Evolutionary conservation across 2,329 filamentous ascomycete genomes (phyloP).

Genomic region (Pseudogymnoascus sp.): DNA sequence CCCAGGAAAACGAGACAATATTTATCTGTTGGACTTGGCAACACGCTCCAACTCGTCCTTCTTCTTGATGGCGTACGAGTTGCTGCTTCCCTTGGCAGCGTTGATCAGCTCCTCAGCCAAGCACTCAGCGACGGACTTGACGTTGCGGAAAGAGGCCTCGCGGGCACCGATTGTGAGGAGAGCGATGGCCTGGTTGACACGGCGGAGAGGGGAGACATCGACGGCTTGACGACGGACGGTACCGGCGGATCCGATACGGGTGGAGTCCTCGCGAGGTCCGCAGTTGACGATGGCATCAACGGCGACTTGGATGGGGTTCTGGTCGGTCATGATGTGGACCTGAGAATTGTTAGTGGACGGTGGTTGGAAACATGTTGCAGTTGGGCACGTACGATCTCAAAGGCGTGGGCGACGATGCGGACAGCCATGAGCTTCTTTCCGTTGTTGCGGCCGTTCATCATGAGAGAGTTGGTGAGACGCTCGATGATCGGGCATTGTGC

Average conservation of each 20-base stretch:
- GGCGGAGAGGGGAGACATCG: constrained; percentile 98
- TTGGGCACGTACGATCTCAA: constrained; percentile 84
- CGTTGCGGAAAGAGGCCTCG: constrained; percentile 98
- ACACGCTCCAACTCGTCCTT: constrained; percentile 99
- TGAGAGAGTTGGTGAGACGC: constrained; percentile 99
- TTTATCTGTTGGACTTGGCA: constrained; percentile 99
- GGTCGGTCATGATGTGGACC: constrained; percentile 99
- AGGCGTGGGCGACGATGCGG: constrained; percentile 96
- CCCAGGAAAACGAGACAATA: constrained; percentile 26
- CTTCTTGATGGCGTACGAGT: constrained; percentile 99
- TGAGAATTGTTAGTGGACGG: constrained; percentile 34
- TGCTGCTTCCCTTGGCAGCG: constrained; percentile 99
- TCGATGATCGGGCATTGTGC: constrained; percentile 99
- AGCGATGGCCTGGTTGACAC: constrained; percentile 99
- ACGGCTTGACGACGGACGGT: constrained; percentile 99
- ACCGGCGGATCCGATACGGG: constrained; percentile 98
- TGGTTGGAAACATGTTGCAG: constrained; percentile 11
- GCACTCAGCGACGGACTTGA: constrained; percentile 99
- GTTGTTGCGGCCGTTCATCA: constrained; percentile 99
- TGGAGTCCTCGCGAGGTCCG: constrained; percentile 98
- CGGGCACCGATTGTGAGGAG: constrained; percentile 98
- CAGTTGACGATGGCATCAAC: constrained; percentile 99
- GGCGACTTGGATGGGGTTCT: constrained; percentile 99
- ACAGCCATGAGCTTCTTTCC: constrained; percentile 99
- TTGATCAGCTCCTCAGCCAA: constrained; percentile 99